These are phyloP conservation scores for Xylaria intraflava DNA, from an alignment of 495 filamentous ascomycete genomes.

Conservation along the genomic window DNA sequence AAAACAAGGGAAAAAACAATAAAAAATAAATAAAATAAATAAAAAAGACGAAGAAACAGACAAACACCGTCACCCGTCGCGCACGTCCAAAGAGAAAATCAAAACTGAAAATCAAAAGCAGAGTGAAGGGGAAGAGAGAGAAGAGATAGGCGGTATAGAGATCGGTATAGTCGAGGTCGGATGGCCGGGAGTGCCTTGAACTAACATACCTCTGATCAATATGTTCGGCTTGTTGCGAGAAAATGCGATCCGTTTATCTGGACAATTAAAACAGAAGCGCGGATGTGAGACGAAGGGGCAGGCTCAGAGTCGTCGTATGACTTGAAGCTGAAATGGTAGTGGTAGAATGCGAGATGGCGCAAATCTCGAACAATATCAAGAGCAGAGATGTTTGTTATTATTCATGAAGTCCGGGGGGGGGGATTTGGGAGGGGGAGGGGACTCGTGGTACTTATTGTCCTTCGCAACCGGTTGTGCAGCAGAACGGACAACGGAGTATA, in stretches of 20 bases:
- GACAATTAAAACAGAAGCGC: constrained; percentile 25
- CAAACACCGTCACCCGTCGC: neutral
- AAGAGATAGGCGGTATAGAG: neutral
- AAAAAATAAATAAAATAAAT: too few species aligned
- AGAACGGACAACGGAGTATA: constrained; percentile 11
- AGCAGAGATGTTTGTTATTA: constrained; percentile 9
- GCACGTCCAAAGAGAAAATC: too few species aligned
- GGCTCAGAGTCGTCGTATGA: constrained; percentile 16
- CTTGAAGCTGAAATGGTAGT: constrained; percentile 11
- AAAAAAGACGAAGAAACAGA: too few species aligned
- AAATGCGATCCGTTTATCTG: constrained; percentile 18
- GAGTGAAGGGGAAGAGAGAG: neutral
- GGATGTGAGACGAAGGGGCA: constrained; percentile 11
- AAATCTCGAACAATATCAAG: constrained; percentile 21
- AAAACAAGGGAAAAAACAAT: too few species aligned
- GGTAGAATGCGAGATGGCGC: constrained; percentile 18
- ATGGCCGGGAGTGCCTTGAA: neutral
- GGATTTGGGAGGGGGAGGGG: constrained; percentile 9
- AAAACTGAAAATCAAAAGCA: too few species aligned
- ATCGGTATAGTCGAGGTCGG: neutral
- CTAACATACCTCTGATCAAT: constrained; percentile 12
- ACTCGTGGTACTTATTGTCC: constrained; percentile 9
- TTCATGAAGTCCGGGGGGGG: constrained; percentile 13
- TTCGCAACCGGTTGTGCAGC: constrained; percentile 7
- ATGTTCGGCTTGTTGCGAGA: neutral